Base-by-base conservation (phyloP, 1,139 yeast genomes). In the Protomyces gravidus region DNA sequence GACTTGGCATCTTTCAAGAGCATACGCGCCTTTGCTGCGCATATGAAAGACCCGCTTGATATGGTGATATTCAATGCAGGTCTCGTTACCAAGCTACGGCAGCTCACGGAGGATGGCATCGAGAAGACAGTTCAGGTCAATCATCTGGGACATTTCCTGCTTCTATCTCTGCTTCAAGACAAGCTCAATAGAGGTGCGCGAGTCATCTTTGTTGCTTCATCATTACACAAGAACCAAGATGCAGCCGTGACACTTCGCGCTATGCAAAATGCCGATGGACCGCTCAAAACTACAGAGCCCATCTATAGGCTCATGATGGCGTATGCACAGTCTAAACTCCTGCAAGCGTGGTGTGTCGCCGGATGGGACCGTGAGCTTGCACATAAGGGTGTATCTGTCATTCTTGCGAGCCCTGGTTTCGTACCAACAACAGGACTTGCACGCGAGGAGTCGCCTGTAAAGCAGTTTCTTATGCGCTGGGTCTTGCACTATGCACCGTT, bases 61-160 rank as follows among this genome's bases (percentile, higher is more conserved):
- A 53, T 55, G 23, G n/a, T 55, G 23, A 15, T 55, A 4, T 26
- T 55, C 17, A 55, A 55, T 28, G 59, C 59, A 1, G 59, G 53
- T 5, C 21, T n/a, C 5, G 48, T 40, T 6, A 6, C 28, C 23
- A 48, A 55, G 27, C 13, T 25, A 9, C 13, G 45, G 11, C 42
- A 15, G n/a, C 30, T 26, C n/a, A 48, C 49, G 7, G 25, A 19
- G 5, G 59, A 55, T 15, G 53, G 59, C 17, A 40, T 36, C 11
- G 53, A 55, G 19, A 9, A 23, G 33, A 30, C 25, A 23, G 27
- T 27, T 3, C 53, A 48, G 21, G 53, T 55, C 45, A 55, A 55
- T 30, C 59, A 55, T 26, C 28, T 55, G 4, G 53, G 59, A 3
- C 59, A 55, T 26, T 55, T 55, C 17, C 45, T 55, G 2, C 49